A percentile compares a stretch with the other conserved stretches of the same genome.
Conservation (phyloP, 2,329 filamentous ascomycete genomes). For the Fusarium protoensiforme region DNA sequence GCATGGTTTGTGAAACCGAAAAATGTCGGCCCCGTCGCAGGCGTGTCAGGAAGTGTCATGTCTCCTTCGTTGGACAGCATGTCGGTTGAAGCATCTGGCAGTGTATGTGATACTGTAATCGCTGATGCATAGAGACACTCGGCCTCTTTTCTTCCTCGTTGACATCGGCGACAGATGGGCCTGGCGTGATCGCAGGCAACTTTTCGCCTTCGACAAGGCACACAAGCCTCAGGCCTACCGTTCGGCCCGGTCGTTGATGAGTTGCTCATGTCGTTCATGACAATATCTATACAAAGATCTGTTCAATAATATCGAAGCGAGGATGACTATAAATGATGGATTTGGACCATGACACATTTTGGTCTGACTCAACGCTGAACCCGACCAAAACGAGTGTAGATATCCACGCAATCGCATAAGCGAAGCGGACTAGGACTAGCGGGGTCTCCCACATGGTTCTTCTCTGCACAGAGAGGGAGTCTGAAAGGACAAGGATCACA, state of each 20-base stretch:
- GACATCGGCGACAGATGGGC: slow-evolving; percentile 50
- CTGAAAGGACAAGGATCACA: background rate
- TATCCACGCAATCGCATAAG: background rate
- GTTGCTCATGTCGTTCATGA: background rate
- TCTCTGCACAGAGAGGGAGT: background rate
- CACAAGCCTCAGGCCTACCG: background rate
- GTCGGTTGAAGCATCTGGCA: background rate
- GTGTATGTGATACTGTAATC: background rate
- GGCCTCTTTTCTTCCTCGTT: background rate
- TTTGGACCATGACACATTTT: background rate
- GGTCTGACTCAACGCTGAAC: background rate
- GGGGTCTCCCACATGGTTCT: background rate
- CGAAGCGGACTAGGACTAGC: background rate
- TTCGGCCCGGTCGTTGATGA: background rate
- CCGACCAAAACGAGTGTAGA: background rate
- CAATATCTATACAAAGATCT: background rate
- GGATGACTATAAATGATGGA: background rate
- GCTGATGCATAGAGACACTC: slow-evolving; percentile 12
- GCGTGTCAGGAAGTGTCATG: background rate
- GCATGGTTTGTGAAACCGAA: background rate
- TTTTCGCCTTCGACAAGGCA: slow-evolving; percentile 21
- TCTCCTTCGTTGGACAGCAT: background rate
- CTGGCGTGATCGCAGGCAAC: slow-evolving; percentile 50
- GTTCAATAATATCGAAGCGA: background rate
- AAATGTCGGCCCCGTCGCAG: background rate